These are phyloP conservation scores for Cystofilobasidium bisporidii DNA, from an alignment of 768 basidiomycete genomes.

Conservation along the genomic window DNA sequence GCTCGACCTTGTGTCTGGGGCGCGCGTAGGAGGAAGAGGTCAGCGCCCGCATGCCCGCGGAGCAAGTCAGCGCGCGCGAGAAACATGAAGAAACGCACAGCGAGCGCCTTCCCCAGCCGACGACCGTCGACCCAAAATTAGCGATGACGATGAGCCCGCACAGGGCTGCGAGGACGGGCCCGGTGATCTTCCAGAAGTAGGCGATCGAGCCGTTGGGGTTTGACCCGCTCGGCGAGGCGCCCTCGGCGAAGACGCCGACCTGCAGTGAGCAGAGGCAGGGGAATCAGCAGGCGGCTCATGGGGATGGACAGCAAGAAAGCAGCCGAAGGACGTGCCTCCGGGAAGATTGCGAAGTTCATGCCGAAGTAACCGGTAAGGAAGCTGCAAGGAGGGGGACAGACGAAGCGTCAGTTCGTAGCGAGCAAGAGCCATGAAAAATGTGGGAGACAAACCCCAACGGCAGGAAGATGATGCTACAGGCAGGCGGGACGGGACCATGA, in stretches of 20 bases:
- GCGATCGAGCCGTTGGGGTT: constrained; percentile 5
- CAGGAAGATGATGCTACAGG: constrained; percentile 23
- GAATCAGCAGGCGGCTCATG: too few species aligned
- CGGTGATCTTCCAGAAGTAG: constrained; percentile 17
- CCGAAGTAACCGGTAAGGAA: too few species aligned
- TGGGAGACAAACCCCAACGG: background rate
- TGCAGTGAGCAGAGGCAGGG: background rate
- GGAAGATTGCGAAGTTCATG: constrained; percentile 15
- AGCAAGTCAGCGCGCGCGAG: too few species aligned
- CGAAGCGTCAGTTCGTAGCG: too few species aligned
- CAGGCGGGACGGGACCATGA: too few species aligned
- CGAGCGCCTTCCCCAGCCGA: background rate
- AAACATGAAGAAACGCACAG: background rate
- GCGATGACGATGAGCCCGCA: constrained; percentile 2
- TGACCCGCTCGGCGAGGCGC: background rate
- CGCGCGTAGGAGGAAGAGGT: background rate
- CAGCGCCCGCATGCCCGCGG: background rate
- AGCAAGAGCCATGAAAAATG: background rate
- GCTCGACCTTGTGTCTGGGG: constrained; percentile 2
- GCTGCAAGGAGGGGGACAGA: too few species aligned
- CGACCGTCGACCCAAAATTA: constrained; percentile 14
- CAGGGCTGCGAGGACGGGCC: constrained; percentile 14
- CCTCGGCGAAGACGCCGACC: constrained; percentile 17
- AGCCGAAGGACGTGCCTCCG: background rate
- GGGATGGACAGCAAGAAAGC: background rate